Conservation (phyloP, 2,329 filamentous ascomycete genomes). For the Arthrobotrys sphaeroides region DNA sequence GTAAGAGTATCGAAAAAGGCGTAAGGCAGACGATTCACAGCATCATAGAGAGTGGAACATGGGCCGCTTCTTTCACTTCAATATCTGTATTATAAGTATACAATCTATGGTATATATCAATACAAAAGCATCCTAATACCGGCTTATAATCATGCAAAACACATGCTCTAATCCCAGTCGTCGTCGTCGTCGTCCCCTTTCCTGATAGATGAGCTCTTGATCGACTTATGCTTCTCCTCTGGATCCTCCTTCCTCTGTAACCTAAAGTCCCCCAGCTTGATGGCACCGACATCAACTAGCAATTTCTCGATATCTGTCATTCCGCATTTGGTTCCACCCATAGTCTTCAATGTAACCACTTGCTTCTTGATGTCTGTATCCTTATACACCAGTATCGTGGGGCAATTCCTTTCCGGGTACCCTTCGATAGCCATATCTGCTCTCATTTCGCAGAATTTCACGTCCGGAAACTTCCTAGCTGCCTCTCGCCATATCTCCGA, state of each 20-base stretch:
- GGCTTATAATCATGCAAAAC: neutral
- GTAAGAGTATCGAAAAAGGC: constrained; percentile 33
- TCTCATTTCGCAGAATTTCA: constrained; percentile 97
- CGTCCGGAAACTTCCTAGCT: constrained; percentile 84
- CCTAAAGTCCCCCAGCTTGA: constrained; percentile 80
- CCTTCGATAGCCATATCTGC: constrained; percentile 94
- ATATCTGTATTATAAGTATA: constrained; percentile 40
- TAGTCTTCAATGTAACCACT: constrained; percentile 83
- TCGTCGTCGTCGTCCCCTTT: constrained; percentile 65
- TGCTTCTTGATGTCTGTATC: constrained; percentile 93
- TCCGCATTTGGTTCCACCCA: constrained; percentile 76
- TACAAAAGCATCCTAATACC: constrained; percentile 11
- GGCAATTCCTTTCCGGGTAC: constrained; percentile 93
- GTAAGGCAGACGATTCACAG: constrained; percentile 17
- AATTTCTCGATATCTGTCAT: constrained; percentile 79
- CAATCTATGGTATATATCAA: constrained; percentile 16
- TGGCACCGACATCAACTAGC: constrained; percentile 81
- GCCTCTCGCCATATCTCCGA: constrained; percentile 86
- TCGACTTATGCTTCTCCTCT: constrained; percentile 68
- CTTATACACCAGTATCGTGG: constrained; percentile 90
- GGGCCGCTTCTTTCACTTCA: constrained; percentile 13
- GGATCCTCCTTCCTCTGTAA: constrained; percentile 71
- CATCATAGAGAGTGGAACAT: constrained; percentile 1
- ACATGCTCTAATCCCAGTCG: constrained; percentile 67
- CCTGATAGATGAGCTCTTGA: constrained; percentile 53